phyloP scores from a whole-genome alignment of 1,284 basidiomycete species.

The Leccinum proximum region DNA sequence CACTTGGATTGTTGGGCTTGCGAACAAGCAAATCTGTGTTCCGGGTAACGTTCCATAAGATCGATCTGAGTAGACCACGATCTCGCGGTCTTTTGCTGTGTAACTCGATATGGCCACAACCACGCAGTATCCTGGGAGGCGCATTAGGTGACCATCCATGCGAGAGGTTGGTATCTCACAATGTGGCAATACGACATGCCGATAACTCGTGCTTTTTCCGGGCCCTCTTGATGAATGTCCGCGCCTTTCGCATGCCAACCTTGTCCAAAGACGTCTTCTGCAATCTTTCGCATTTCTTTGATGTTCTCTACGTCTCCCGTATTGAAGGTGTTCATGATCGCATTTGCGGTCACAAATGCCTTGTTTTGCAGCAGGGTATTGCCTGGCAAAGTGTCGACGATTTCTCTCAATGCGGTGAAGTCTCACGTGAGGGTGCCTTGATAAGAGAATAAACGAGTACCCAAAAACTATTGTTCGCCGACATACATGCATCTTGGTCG shows the following conservation, averaged over 20 bases:
- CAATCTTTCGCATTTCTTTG: slow-evolving; percentile 63
- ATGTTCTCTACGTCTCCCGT: slow-evolving; percentile 59
- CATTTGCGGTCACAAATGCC: slow-evolving; percentile 82
- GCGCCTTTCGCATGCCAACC: slow-evolving; percentile 76
- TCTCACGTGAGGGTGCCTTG: slow-evolving; percentile 87
- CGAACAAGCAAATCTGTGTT: slow-evolving; percentile 91
- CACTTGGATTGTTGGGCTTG: slow-evolving; percentile 98
- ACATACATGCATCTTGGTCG: slow-evolving; percentile 60
- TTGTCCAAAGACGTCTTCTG: slow-evolving; percentile 82
- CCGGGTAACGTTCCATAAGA: slow-evolving; percentile 94
- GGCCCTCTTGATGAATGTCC: slow-evolving; percentile 67
- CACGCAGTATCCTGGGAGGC: slow-evolving; percentile 34
- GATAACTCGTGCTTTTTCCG: slow-evolving; percentile 53
- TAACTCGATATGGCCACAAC: slow-evolving; percentile 94
- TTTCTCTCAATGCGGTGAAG: slow-evolving; percentile 74
- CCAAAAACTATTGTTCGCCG: no score
- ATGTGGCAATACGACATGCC: slow-evolving; percentile 63
- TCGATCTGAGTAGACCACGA: slow-evolving; percentile 95
- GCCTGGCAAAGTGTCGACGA: slow-evolving; percentile 75
- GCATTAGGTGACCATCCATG: slow-evolving; percentile 8
- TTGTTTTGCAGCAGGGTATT: slow-evolving; percentile 85
- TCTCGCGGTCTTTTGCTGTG: slow-evolving; percentile 95
- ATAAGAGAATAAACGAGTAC: slow-evolving; percentile 23
- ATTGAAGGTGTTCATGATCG: slow-evolving; percentile 87
- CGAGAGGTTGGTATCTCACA: slow-evolving; percentile 7